These are phyloP conservation scores for Calonectria pauciramosa DNA, from an alignment of 2,329 filamentous ascomycete species.

Conservation along the genomic window DNA sequence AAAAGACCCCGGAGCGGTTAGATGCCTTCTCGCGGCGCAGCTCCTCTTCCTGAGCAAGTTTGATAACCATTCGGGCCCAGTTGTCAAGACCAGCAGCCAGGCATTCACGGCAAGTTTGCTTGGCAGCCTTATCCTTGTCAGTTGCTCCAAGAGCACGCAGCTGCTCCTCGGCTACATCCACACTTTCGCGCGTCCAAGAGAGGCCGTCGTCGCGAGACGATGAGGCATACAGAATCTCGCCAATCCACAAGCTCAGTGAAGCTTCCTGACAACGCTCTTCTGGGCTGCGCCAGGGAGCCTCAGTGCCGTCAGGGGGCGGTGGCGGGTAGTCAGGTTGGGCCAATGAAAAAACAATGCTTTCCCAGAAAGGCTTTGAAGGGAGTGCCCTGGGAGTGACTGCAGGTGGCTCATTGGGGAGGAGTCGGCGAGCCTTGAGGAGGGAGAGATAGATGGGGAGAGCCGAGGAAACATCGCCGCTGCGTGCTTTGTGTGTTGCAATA, in stretches of 20 bases:
- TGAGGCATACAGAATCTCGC: conserved; percentile 88
- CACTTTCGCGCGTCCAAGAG: conserved; percentile 90
- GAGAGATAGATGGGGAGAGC: conserved; percentile 91
- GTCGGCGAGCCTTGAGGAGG: conserved; percentile 83
- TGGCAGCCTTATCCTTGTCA: conserved; percentile 45
- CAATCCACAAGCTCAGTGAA: conserved; percentile 88
- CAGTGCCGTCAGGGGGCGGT: conserved; percentile 77
- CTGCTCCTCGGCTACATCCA: conserved; percentile 82
- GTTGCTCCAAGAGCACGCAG: conserved; percentile 59
- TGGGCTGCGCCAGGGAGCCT: conserved; percentile 73
- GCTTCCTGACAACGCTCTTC: conserved; percentile 86
- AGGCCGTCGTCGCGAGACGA: conserved; percentile 76
- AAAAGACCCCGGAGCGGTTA: conserved; percentile 48
- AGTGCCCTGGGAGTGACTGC: conserved; percentile 20
- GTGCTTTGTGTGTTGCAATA: conserved; percentile 83
- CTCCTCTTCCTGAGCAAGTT: conserved; percentile 69
- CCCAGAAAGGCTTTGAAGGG: conserved; percentile 33
- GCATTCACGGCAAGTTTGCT: conserved; percentile 80
- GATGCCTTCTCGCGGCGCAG: conserved; percentile 53
- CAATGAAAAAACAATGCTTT: conserved; percentile 43
- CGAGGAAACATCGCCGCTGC: conserved; percentile 72
- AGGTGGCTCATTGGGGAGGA: conserved; percentile 58
- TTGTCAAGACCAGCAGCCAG: conserved; percentile 82
- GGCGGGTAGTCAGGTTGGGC: conserved; percentile 76
- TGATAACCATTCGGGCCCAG: conserved; percentile 84